Evolutionary conservation across 441 rosid species (phyloP), one percentile per base, ranked within the genome.

Genomic region (Populus hybrid): DNA sequence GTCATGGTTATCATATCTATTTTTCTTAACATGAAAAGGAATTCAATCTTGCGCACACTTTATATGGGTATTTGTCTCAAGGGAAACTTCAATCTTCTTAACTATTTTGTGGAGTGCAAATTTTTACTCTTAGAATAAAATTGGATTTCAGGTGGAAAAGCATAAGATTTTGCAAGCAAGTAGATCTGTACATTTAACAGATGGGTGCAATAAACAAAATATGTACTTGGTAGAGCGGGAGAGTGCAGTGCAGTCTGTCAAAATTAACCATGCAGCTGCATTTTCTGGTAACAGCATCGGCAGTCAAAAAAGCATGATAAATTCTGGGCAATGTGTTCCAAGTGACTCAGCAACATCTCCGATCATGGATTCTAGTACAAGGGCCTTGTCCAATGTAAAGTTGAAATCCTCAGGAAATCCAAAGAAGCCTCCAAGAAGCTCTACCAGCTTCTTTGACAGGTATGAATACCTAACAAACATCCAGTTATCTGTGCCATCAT

Each of bases 381-480:
- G 76, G 83, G 73, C 74, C 72, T 33, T 76, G 66, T 68, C 89
- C 53, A 79, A 70, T 71, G 79, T 76, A 50, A 88, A 83, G 78
- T 65, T 73, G 53, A 89, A 84, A 45, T 56, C 80, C 66, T 3
- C 87, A 71, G 88, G 83, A 80, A 84, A 82, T 79, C 71, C 75
- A 63, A 93, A 82, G 80, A 90, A 91, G 86, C 83, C 83, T 78
- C 82, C 89, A 64, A 56, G 74, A 70, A 86, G 50, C 86, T 94
- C 89, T 66, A 56, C 75, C 72, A 86, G 50, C 86, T 94, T 90
- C 88, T 96, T 96, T 75, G 97, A 92, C 82, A 90, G 99, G 99
- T 93, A 85, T 5, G 24, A 76, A 53, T 36, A 28, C 12, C 12
- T 45, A 45, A 9, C 59, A 76, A 72, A 73, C 69, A 66, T 68